phyloP scores from a whole-genome alignment of 169 alveolate species.

The Babesia ovis region DNA sequence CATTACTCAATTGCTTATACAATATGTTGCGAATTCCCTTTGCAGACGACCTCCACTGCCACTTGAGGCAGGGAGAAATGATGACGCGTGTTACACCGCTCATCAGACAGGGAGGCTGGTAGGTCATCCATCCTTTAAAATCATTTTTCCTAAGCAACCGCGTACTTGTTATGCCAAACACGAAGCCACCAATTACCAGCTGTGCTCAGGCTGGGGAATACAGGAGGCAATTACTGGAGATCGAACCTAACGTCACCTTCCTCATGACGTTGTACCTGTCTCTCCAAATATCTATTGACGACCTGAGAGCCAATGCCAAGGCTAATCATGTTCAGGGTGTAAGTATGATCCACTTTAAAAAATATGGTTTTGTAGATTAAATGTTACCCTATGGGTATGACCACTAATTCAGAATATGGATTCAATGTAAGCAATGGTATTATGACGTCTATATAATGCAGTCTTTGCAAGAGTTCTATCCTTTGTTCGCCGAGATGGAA shows the following conservation, averaged over 20 bases:
- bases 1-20: not conserved
- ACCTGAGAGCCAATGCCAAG: conserved; percentile 58
- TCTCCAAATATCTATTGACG: conserved; percentile 59
- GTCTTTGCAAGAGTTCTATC: conserved; percentile 71
- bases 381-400: conserved; percentile 74
- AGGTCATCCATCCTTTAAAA: conserved; percentile 1
- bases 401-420: conserved; percentile 77
- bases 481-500: conserved; percentile 71
- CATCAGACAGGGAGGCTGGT: conserved; percentile 70
- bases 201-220: conserved; percentile 75
- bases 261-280: conserved; percentile 78
- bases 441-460: not conserved
- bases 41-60: conserved; percentile 80
- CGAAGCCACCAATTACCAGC: conserved; percentile 68
- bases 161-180: conserved; percentile 80
- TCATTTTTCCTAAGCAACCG: conserved; percentile 59
- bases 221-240: conserved; percentile 46
- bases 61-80: conserved; percentile 70
- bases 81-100: conserved; percentile 52
- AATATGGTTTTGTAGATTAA: conserved; percentile 43
- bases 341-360: not conserved
- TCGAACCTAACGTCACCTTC: conserved; percentile 65
- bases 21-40: conserved; percentile 32
- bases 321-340: conserved; percentile 75
- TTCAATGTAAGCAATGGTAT: conserved; percentile 28